phyloP scores from a whole-genome alignment of 768 basidiomycete species.

The Tricholomella constricta region DNA sequence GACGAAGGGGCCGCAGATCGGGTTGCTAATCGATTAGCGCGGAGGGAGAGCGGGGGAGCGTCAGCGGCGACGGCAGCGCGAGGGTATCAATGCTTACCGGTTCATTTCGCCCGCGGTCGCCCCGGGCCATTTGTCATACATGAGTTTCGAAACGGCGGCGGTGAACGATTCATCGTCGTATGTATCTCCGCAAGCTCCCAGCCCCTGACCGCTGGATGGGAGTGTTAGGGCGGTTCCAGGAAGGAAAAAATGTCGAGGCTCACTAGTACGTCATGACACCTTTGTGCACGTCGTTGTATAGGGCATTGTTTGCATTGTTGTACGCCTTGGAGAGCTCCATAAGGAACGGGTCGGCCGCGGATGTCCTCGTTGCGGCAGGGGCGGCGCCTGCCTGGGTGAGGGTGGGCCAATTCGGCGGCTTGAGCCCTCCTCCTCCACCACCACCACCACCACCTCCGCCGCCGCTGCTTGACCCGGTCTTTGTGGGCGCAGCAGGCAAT shows the following conservation, averaged over 20 bases:
- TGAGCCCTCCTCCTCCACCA: conserved; percentile 13
- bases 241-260: conserved; percentile 12
- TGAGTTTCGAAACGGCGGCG: conserved; percentile 27
- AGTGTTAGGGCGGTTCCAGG: not conserved
- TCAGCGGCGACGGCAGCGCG: not conserved
- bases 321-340: conserved; percentile 28
- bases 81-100: conserved; percentile 22
- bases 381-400: conserved; percentile 24
- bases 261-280: conserved; percentile 36
- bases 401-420: conserved; percentile 27
- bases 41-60: not conserved
- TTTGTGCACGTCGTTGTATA: conserved; percentile 23
- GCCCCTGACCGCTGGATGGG: conserved; percentile 25
- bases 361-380: conserved; percentile 25
- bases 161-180: conserved; percentile 32
- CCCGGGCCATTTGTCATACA: conserved; percentile 31
- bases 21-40: conserved; percentile 18
- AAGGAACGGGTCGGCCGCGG: conserved; percentile 28
- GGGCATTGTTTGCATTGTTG: conserved; percentile 24
- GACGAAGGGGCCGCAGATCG: conserved; percentile 33
- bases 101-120: conserved; percentile 23
- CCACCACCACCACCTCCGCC: conserved; percentile 10
- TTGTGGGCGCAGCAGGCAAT: conserved; percentile 5
- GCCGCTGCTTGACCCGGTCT: conserved; percentile 4
- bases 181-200: conserved; percentile 32